Evolutionary conservation across 257 asterid genomes (phyloP).

Genomic region (Nicotiana knightiana): DNA sequence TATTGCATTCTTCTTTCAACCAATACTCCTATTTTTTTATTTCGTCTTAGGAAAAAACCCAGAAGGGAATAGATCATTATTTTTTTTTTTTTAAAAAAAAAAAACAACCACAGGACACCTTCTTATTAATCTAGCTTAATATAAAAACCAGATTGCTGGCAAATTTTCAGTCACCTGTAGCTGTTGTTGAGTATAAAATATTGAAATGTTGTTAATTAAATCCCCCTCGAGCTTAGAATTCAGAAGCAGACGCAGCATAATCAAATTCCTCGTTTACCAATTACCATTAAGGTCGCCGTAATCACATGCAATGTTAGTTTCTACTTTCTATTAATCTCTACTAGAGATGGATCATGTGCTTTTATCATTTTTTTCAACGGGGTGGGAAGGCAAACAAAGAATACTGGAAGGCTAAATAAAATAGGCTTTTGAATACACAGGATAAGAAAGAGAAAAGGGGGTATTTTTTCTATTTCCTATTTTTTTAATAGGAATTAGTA

Average conservation of each 20-base stretch:
- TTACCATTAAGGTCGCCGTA: neutral
- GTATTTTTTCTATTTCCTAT: too few relatives aligned
- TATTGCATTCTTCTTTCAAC: too few relatives aligned
- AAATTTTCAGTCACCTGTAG: too few relatives aligned
- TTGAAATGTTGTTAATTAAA: neutral
- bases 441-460: neutral
- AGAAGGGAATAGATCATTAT: too few relatives aligned
- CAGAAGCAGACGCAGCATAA: neutral
- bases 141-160: too few relatives aligned
- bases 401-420: neutral
- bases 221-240: neutral
- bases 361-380: neutral
- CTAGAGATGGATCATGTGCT: neutral
- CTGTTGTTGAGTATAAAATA: neutral
- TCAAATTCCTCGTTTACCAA: neutral
- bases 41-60: too few relatives aligned
- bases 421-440: neutral
- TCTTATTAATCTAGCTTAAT: too few relatives aligned
- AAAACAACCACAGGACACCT: too few relatives aligned
- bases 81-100: too few relatives aligned
- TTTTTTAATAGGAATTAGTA: too few relatives aligned
- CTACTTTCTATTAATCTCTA: neutral
- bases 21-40: too few relatives aligned
- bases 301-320: neutral
- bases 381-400: neutral